A percentile compares a stretch with the other conserved stretches of the same genome.
Conservation (phyloP, 805 yeast genomes). For the Saccharomycopsis sp. region DNA sequence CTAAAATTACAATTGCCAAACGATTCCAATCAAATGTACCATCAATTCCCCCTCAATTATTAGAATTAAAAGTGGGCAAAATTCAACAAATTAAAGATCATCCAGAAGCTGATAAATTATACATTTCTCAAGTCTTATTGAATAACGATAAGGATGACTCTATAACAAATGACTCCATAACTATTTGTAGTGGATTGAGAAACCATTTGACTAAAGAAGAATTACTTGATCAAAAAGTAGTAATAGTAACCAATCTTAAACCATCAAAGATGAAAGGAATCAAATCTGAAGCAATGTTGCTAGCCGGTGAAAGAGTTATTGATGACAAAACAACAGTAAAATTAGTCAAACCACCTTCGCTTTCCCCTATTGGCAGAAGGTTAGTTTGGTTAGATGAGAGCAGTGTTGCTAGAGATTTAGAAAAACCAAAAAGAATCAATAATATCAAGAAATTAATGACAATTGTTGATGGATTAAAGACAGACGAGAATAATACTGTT, state of each 20-base stretch:
- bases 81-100: conserved; percentile 37
- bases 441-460: too few relatives aligned
- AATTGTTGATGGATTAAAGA: too few relatives aligned
- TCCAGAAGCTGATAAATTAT: conserved; percentile 48
- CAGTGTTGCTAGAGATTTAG: too few relatives aligned
- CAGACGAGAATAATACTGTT: too few relatives aligned
- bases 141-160: conserved; percentile 8
- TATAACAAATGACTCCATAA: conserved; percentile 19
- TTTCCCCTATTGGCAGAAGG: too few relatives aligned
- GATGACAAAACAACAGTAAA: too few relatives aligned
- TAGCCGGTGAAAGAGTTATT: conserved; percentile 38
- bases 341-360: too few relatives aligned
- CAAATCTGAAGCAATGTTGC: conserved; percentile 51
- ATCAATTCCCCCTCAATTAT: conserved; percentile 9
- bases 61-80: conserved; percentile 36
- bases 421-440: too few relatives aligned
- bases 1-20: too few relatives aligned
- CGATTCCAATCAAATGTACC: too few relatives aligned
- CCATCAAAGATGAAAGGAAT: conserved; percentile 56
- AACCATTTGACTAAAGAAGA: conserved; percentile 30
- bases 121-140: conserved; percentile 40
- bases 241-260: conserved; percentile 47
- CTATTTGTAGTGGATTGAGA: conserved; percentile 54
- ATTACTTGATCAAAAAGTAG: conserved; percentile 33
- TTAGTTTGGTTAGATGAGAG: too few relatives aligned